Base-by-base conservation (phyloP, 208 protist genomes). In the Sergeia podlipaevii region DNA sequence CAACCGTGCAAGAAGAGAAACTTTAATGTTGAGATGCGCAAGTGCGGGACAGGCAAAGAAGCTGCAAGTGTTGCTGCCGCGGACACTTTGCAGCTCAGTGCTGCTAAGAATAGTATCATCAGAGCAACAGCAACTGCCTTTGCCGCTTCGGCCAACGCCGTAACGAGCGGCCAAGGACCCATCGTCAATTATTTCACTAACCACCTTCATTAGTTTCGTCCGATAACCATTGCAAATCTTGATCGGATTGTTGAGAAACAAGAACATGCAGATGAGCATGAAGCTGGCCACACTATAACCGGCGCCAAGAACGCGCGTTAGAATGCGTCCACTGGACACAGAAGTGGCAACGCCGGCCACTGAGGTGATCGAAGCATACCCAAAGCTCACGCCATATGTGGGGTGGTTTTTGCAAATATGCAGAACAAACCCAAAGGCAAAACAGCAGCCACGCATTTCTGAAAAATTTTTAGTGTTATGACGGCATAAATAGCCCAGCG, bases 211-310 rank as follows among this genome's bases (percentile, higher is more conserved):
- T n/a, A 70, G 46, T 48, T 76, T 76, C 28, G 38, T 43, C 17
- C 61, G 69, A 34, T 70, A 66, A 51, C 59, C 59, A 54, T 70
- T 74, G 44, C 76, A 60, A 36, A 86, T 66, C 57, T 79, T 77
- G 59, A 81, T 76, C 13, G 73, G 50, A 58, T 78, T 77, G 44
- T 72, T 68, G 6, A 74, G 78, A 50, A 86, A 86, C 51, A 86
- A 64, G 38, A 86, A 59, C 30, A 78, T 71, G 45, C 72, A 72
- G 48, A 69, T 72, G 27, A 74, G 51, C 36, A 74, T 70, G 59
- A 79, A 86, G 43, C 62, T 60, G 21, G 74, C 50, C 6, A 81
- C 59, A 20, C 70, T 60, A 44, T 79, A 80, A 30, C 28, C 23
- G 53, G 63, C 76, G 13, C 65, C 69, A 11, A 79, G 38, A 17